These are phyloP conservation scores for Teunomyces tritomae DNA, from an alignment of 805 yeast species.

Conservation along the genomic window DNA sequence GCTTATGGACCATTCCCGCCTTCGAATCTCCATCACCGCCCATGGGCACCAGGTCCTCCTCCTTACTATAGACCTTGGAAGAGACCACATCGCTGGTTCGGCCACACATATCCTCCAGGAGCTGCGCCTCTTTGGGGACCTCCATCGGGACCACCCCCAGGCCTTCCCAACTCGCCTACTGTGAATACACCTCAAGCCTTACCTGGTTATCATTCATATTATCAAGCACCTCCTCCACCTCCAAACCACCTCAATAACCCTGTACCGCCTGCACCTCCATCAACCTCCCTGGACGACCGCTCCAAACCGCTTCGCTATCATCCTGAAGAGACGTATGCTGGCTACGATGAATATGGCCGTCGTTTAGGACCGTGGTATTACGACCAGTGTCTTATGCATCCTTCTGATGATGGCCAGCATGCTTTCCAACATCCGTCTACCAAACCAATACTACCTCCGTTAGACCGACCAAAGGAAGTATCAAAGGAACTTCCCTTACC, in stretches of 20 bases:
- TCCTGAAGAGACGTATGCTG: not conserved
- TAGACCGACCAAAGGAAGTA: not conserved
- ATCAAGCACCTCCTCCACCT: not conserved
- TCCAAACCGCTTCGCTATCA: not conserved
- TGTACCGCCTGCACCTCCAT: not conserved
- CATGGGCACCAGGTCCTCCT: not conserved
- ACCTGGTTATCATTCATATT: not conserved
- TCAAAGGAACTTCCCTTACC: not conserved
- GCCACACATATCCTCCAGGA: not conserved
- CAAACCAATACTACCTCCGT: not conserved
- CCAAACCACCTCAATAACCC: not conserved
- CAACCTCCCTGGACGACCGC: not conserved
- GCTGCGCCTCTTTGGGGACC: not conserved
- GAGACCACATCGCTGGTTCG: slow-evolving; percentile 2
- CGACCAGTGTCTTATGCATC: not conserved
- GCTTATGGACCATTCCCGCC: not conserved
- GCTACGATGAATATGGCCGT: not conserved
- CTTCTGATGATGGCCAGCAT: not conserved
- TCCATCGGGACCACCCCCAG: not conserved
- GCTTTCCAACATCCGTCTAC: not conserved
- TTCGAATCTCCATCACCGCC: not conserved
- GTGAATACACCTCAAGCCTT: not conserved
- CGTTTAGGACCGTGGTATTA: not conserved
- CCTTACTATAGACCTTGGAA: not conserved
- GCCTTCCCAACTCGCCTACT: not conserved